Percentiles rank a stretch among this genome's conserved stretches.
These are phyloP conservation scores for Quambalaria eucalypti DNA, from an alignment of 1,284 basidiomycete genomes.

Conservation along the genomic window DNA sequence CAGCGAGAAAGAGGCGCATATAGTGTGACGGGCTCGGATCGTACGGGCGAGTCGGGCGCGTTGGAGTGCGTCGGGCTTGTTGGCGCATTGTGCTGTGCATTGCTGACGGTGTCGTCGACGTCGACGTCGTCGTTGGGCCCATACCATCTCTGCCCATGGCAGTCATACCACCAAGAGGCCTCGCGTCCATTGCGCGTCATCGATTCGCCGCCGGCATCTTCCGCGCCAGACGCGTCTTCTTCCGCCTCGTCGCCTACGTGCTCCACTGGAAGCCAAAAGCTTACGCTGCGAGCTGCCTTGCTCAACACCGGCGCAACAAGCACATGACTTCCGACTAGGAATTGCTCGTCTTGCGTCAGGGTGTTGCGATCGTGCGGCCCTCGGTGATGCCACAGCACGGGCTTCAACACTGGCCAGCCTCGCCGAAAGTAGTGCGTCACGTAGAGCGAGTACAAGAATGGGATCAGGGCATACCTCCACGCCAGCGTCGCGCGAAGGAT, in stretches of 20 bases:
- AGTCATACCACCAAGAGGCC: conserved; percentile 15
- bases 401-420: conserved; percentile 20
- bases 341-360: conserved; percentile 18
- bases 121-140: neutral
- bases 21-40: too few species aligned
- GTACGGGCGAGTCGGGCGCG: too few species aligned
- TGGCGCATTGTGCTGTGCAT: neutral
- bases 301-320: conserved; percentile 14
- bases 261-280: conserved; percentile 10
- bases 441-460: conserved; percentile 20
- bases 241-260: conserved; percentile 5
- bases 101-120: neutral
- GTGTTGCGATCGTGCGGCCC: conserved; percentile 10
- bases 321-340: conserved; percentile 16
- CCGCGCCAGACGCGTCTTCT: too few species aligned
- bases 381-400: conserved; percentile 19
- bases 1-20: too few species aligned
- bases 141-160: conserved; percentile 10
- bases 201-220: too few species aligned
- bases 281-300: conserved; percentile 1
- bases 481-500: conserved; percentile 7
- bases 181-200: too few species aligned
- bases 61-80: neutral
- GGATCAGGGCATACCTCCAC: conserved; percentile 13
- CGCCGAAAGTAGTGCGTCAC: conserved; percentile 15